Conservation (phyloP, 192 early-diverging fungal species). For the Coemansia asiatica region DNA sequence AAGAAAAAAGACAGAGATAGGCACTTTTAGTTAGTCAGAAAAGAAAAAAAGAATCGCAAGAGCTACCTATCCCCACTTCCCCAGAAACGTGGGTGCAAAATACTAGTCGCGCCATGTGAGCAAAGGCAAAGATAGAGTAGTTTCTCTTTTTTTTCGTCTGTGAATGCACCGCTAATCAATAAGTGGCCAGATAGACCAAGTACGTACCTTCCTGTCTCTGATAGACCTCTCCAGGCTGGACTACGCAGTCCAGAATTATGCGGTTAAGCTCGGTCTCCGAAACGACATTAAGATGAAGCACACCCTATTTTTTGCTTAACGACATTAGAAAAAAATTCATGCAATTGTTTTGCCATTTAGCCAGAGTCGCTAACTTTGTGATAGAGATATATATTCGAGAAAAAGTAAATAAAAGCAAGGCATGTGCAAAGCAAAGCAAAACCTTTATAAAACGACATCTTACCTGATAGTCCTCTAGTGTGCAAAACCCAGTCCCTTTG, state of each 20-base stretch:
- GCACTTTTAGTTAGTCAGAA: background rate
- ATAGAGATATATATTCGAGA: background rate
- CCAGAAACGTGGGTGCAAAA: background rate
- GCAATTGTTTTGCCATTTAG: background rate
- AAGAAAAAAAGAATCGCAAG: background rate
- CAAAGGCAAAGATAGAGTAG: background rate
- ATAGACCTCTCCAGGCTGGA: conserved; percentile 73
- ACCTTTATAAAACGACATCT: conserved; percentile 9
- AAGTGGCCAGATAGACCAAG: background rate
- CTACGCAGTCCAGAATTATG: conserved; percentile 71
- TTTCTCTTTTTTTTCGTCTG: too few relatives aligned
- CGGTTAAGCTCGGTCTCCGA: conserved; percentile 60
- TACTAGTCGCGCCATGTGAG: too few relatives aligned
- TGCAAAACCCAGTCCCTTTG: conserved; percentile 81
- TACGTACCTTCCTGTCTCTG: conserved; percentile 81
- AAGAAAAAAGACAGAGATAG: conserved; percentile 2
- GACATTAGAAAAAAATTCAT: background rate
- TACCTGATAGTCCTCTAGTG: conserved; percentile 67
- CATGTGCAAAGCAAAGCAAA: background rate
- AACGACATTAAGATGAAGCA: conserved; percentile 62
- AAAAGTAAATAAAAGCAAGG: background rate
- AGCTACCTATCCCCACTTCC: background rate
- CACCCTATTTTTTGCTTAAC: conserved; percentile 49
- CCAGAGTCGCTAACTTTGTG: background rate
- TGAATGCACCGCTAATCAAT: background rate